Percentiles rank a stretch among this genome's conserved stretches.
Conservation (phyloP, 768 basidiomycete species). For the Albatrellus ellisii region DNA sequence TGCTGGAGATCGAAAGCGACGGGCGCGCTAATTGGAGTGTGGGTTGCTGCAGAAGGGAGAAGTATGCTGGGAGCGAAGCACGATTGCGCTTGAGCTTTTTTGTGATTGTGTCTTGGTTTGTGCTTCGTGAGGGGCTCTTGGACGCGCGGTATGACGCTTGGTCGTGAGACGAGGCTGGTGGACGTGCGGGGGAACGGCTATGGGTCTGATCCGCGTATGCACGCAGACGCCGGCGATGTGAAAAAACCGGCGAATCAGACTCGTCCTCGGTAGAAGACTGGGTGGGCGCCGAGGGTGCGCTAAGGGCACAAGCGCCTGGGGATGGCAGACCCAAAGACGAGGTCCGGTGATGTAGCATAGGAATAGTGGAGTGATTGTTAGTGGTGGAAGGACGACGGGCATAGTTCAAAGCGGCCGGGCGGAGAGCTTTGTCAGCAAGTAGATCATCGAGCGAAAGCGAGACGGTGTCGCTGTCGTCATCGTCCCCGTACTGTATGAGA, state of each 20-base stretch:
- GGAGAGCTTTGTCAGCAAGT: neutral
- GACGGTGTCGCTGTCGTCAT: conserved; percentile 6
- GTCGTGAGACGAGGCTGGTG: neutral
- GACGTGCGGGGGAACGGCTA: neutral
- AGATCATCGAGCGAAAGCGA: conserved; percentile 1
- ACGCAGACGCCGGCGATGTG: neutral
- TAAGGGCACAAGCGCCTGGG: too few species aligned
- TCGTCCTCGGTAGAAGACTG: conserved; percentile 4
- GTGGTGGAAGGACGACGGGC: conserved; percentile 14
- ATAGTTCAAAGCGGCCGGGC: conserved; percentile 10
- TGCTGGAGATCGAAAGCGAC: neutral
- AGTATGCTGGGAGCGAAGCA: conserved; percentile 63
- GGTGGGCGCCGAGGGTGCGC: conserved; percentile 5
- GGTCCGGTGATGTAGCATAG: conserved; percentile 11
- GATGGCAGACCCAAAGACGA: conserved; percentile 6
- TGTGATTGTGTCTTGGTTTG: conserved; percentile 23
- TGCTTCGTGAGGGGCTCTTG: too few species aligned
- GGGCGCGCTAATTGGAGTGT: conserved; percentile 31
- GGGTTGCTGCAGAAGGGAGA: conserved; percentile 59
- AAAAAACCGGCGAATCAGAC: neutral
- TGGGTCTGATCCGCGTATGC: neutral
- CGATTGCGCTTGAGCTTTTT: conserved; percentile 40
- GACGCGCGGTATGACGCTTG: neutral
- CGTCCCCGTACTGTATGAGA: conserved; percentile 12
- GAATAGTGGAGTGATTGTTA: conserved; percentile 15